Conservation (phyloP, 1,284 basidiomycete species). For the Melampsora medusae region DNA sequence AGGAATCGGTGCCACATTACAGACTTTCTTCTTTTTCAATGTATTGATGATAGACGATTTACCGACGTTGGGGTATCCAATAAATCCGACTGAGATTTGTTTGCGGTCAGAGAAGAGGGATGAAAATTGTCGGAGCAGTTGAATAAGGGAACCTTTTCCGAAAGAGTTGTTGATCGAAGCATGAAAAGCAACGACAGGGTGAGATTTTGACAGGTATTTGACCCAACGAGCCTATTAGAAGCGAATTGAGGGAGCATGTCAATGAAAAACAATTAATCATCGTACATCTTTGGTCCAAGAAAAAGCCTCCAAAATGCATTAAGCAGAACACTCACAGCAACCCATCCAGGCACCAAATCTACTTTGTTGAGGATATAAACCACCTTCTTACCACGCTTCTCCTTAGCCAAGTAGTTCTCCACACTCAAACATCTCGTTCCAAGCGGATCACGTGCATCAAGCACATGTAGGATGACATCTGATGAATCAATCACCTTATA, state of each 20-base stretch:
- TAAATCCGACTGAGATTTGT: constrained; percentile 96
- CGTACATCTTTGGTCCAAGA: not conserved
- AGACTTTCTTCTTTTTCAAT: constrained; percentile 96
- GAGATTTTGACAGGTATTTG: constrained; percentile 87
- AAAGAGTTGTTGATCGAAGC: constrained; percentile 99
- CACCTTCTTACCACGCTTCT: constrained; percentile 95
- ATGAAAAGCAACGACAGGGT: constrained; percentile 96
- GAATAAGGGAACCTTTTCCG: constrained; percentile 95
- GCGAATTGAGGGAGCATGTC: not conserved
- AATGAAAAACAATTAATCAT: not conserved
- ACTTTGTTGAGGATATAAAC: constrained; percentile 98
- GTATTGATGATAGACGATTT: constrained; percentile 98
- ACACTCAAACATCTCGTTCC: constrained; percentile 97
- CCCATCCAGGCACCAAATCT: constrained; percentile 97
- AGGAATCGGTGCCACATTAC: constrained; percentile 91
- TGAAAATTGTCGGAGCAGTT: constrained; percentile 92
- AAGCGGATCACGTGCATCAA: constrained; percentile 92
- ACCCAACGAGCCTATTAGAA: constrained; percentile 84
- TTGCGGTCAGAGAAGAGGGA: constrained; percentile 98
- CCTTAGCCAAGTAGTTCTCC: constrained; percentile 87
- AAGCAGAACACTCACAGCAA: constrained; percentile 69
- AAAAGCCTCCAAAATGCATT: not conserved
- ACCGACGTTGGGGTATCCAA: constrained; percentile 98
- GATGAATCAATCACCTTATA: constrained; percentile 99
- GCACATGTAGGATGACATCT: constrained; percentile 90